Evolutionary conservation across 2,329 filamentous ascomycete genomes (phyloP), one percentile per base, ranked within the genome.

Genomic region (Calonectria pteridis): DNA sequence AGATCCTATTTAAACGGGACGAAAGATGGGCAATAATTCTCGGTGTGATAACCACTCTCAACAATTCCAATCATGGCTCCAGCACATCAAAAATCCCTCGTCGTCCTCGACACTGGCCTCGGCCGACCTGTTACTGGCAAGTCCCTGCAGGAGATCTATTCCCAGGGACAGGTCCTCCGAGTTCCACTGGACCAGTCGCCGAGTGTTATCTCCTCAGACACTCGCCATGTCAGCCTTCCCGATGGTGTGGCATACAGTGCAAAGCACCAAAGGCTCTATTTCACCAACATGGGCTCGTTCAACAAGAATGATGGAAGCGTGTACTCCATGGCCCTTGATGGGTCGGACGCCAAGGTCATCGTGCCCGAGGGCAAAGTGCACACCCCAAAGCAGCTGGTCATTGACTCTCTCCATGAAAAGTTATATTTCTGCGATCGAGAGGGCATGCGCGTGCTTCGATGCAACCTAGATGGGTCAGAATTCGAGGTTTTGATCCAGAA

Each of bases 311-410:
- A 89, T 72, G 88, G 88, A 20, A 81, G 83, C 1, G 80, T 90
- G 6, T 82, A 82, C 74, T 86, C 84, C 2, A 82, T 85, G n/a
- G 85, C 86, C n/a, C 79, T 90, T 2, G 87, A 91, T 66, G 90
- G 91, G 1, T 84, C 75, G 14, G 82, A 89, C 58, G 77, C 88
- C 4, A 77, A 79, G 11, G 83, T 83, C 0, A 78, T 92, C 2
- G 80, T 92, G 0, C 76, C 85, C 0, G 62, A 75, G 0, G 89
- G 90, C 0, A 62, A 75, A 0, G 80, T 89, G 0, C 85, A 91
- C 78, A 92, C 91, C 0, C 87, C 86, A 0, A 88, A 87, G 76
- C 86, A 88, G 71, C 75, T 88, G n/a, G 74, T 75, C 1, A 67
- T 86, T 7, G 84, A 84, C 40, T 62, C 78, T 1, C 40, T 67